Evolutionary conservation across 495 filamentous ascomycete genomes (phyloP), one percentile per base, ranked within the genome.

Genomic region (Talaromyces ruber): DNA sequence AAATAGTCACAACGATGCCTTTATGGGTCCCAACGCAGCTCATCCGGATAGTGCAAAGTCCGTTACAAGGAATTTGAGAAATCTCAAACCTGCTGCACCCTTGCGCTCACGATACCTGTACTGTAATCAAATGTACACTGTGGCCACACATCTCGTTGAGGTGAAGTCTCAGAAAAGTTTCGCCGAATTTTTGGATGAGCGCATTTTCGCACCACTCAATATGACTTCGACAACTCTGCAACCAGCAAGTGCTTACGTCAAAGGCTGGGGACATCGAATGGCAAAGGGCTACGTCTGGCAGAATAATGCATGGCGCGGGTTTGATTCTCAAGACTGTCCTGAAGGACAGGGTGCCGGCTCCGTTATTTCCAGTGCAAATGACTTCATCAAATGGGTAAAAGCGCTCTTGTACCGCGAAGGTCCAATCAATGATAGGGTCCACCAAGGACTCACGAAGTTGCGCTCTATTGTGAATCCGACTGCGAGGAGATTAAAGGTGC

Each of bases 91-190:
- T 30, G 72, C 66, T 0, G 62, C 68, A 14, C 71, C 73, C 56
- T 69, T 77, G 8, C 70, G 81, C 4, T 71, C 68, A 5, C 62
- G n/a, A 50, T 81, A 67, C 43, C 69, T 77, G 51, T 83, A 82
- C 60, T 81, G 77, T 70, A 82, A 83, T 60, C 62, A 74, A 60
- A 80, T 80, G 76, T 83, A 67, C 59, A 71, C 74, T 57, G 73
- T 73, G 16, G 72, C 70, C 5, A 64, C 71, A 58, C 71, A 82
- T 62, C 68, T 69, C 12, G 60, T 81, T 12, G 76, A 82, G 67
- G 71, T 68, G 4, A 58, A 81, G n/a, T 77, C 69, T 11, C 72
- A 72, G 2, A 28, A 29, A 28, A 65, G 63, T 66, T 69, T 83
- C 34, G 74, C 71, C 3, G 65, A 71, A 6, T 65, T 73, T 34